Conservation (phyloP, 2,329 filamentous ascomycete species). For the Aspergillus sclerotialis region DNA sequence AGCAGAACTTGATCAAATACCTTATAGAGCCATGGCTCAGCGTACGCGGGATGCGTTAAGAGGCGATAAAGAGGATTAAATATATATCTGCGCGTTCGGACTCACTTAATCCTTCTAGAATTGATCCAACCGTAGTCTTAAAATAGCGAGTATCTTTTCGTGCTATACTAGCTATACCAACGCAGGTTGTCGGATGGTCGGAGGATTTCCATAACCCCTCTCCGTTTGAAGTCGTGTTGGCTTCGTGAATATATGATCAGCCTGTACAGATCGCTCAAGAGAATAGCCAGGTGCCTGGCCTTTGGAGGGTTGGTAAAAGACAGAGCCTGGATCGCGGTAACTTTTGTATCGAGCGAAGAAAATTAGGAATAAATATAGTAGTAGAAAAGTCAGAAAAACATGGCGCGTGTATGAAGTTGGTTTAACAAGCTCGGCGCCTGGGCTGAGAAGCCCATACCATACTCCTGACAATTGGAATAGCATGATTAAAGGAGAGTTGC, state of each 20-base stretch:
- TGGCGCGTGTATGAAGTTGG: neutral
- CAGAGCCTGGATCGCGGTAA: neutral
- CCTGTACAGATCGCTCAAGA: neutral
- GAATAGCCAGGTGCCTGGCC: neutral
- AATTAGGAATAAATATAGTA: neutral
- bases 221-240: neutral
- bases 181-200: constrained; percentile 17
- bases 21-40: constrained; percentile 34
- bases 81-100: constrained; percentile 36
- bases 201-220: neutral
- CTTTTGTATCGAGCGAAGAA: neutral
- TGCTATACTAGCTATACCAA: constrained; percentile 39
- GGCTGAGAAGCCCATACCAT: too few species aligned
- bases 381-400: neutral
- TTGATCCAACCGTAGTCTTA: constrained; percentile 35
- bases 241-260: neutral
- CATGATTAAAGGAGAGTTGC: too few species aligned
- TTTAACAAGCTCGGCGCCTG: too few species aligned
- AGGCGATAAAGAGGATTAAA: constrained; percentile 41
- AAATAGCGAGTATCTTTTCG: constrained; percentile 36
- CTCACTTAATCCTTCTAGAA: constrained; percentile 37
- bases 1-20: constrained; percentile 36
- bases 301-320: neutral
- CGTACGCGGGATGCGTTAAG: constrained; percentile 32
- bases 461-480: too few species aligned